Percentiles rank a stretch among this genome's conserved stretches.
These are phyloP conservation scores for Populus pruinosa DNA, from an alignment of 345 rosid genomes.

Conservation along the genomic window DNA sequence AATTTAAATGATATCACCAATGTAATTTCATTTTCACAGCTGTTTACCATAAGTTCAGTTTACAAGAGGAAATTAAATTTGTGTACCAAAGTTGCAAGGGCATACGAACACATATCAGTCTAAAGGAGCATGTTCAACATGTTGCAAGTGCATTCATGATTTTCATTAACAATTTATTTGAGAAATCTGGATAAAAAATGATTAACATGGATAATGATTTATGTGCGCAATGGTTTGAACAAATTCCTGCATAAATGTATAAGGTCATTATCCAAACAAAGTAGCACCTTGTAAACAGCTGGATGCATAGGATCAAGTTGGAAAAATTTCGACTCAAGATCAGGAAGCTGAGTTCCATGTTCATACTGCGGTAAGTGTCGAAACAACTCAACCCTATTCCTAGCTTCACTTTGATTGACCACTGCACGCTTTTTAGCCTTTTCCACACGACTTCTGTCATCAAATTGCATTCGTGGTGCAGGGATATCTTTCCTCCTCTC, in stretches of 20 bases:
- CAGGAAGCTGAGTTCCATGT: slow-evolving; percentile 87
- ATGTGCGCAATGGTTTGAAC: no score
- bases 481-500: slow-evolving; percentile 80
- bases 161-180: neutral
- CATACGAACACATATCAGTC: neutral
- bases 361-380: slow-evolving; percentile 97
- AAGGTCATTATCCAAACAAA: neutral
- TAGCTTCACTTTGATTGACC: slow-evolving; percentile 82
- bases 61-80: neutral
- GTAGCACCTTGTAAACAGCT: slow-evolving; percentile 79
- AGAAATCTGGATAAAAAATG: neutral
- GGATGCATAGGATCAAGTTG: slow-evolving; percentile 91
- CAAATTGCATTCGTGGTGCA: slow-evolving; percentile 76
- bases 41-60: neutral
- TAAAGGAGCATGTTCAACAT: neutral
- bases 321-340: slow-evolving; percentile 71
- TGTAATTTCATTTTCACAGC: no score
- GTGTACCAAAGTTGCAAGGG: neutral
- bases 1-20: neutral
- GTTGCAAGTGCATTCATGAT: neutral
- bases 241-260: no score
- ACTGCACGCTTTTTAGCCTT: slow-evolving; percentile 89
- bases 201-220: neutral
- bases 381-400: slow-evolving; percentile 83
- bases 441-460: slow-evolving; percentile 73